A percentile compares a stretch with the other conserved stretches of the same genome.
phyloP scores from a whole-genome alignment of 495 filamentous ascomycete species.

The Penicillium cosmopolitanum region DNA sequence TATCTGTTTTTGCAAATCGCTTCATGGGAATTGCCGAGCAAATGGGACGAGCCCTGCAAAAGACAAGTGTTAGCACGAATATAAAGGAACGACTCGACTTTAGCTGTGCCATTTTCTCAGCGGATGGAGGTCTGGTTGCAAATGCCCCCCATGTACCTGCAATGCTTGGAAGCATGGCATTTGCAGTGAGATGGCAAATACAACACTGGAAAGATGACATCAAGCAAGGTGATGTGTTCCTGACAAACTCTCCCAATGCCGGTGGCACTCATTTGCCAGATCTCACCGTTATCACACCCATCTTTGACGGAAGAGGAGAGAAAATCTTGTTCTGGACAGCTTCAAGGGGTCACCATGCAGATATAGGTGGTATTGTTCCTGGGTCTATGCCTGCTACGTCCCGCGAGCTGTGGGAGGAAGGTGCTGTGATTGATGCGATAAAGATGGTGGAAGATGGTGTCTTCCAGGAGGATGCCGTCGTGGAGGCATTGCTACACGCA shows the following conservation, averaged over 20 bases:
- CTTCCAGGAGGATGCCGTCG: constrained; percentile 69
- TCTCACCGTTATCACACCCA: constrained; percentile 86
- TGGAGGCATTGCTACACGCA: too few species aligned
- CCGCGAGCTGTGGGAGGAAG: constrained; percentile 88
- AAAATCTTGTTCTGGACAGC: constrained; percentile 84
- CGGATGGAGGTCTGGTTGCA: constrained; percentile 77
- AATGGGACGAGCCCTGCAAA: constrained; percentile 87
- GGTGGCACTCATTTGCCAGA: constrained; percentile 87
- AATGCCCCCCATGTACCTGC: constrained; percentile 84
- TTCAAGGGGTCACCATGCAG: constrained; percentile 82
- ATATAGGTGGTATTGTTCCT: constrained; percentile 87
- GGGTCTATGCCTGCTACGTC: constrained; percentile 93
- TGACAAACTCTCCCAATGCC: constrained; percentile 90
- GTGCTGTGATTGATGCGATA: constrained; percentile 86
- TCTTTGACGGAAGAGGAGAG: constrained; percentile 59
- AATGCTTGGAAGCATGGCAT: constrained; percentile 62
- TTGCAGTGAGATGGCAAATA: too few species aligned
- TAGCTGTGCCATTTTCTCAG: constrained; percentile 87
- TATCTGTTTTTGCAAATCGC: constrained; percentile 86
- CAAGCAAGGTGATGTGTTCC: constrained; percentile 85
- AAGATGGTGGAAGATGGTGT: constrained; percentile 84
- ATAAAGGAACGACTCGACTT: constrained; percentile 93
- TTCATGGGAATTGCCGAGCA: constrained; percentile 97
- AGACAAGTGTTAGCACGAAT: constrained; percentile 89
- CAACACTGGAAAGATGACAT: constrained; percentile 31